These are phyloP conservation scores for Ananas comosus DNA, from an alignment of 176 grass and related monocot species.

Conservation along the genomic window DNA sequence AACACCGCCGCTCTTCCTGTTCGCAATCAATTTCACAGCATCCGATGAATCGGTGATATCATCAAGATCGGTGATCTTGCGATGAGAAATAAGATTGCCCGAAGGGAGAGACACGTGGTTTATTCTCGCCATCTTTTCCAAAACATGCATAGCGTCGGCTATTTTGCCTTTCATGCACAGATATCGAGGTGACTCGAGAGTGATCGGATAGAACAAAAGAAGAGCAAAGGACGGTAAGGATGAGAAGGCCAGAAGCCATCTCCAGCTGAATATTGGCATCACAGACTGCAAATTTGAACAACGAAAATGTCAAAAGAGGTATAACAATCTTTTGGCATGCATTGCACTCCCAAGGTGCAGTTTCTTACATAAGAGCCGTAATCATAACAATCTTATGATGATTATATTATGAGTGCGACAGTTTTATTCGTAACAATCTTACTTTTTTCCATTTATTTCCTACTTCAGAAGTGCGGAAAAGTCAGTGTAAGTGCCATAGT, in stretches of 20 bases:
- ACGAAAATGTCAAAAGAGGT: neutral
- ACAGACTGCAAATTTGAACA: conserved; percentile 49
- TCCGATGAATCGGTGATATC: conserved; percentile 42
- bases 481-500: no score
- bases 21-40: conserved; percentile 27
- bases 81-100: conserved; percentile 43
- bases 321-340: no score
- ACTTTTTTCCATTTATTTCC: no score
- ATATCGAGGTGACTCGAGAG: conserved; percentile 83
- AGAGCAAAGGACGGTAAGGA: conserved; percentile 83
- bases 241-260: conserved; percentile 75
- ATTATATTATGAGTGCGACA: no score
- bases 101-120: conserved; percentile 56
- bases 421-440: no score
- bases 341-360: no score
- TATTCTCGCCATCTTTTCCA: conserved; percentile 69
- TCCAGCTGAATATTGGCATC: conserved; percentile 89
- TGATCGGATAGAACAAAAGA: conserved; percentile 67
- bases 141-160: conserved; percentile 53
- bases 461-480: no score
- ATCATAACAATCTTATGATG: no score
- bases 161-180: conserved; percentile 80
- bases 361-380: no score
- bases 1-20: conserved; percentile 22
- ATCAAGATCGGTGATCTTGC: conserved; percentile 36